Conservation (phyloP, 192 early-diverging fungal genomes). For the Coemansia sp. region DNA sequence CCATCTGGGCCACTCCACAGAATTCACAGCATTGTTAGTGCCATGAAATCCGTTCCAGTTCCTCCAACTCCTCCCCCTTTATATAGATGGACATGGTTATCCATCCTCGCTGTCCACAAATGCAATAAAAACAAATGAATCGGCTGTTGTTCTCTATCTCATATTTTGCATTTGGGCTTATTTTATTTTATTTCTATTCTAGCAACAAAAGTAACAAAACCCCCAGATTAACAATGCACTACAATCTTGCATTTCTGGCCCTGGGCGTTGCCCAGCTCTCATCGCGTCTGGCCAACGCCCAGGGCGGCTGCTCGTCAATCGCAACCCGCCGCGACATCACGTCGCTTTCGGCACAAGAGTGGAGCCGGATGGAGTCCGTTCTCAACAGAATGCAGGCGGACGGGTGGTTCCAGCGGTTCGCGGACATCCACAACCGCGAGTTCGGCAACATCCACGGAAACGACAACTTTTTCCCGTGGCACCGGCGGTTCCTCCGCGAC, state of each 20-base stretch:
- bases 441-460: constrained; percentile 56
- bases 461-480: constrained; percentile 58
- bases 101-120: too few relatives aligned
- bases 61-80: too few relatives aligned
- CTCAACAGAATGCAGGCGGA: constrained; percentile 43
- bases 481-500: constrained; percentile 55
- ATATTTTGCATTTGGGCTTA: background rate
- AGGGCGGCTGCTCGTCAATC: constrained; percentile 32
- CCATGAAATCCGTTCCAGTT: too few relatives aligned
- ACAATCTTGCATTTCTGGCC: constrained; percentile 8
- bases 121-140: too few relatives aligned
- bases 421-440: constrained; percentile 45
- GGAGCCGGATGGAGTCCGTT: constrained; percentile 35
- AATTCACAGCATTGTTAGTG: too few relatives aligned
- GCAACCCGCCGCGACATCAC: constrained; percentile 39
- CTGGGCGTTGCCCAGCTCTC: constrained; percentile 17
- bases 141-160: too few relatives aligned
- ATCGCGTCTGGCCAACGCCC: constrained; percentile 23
- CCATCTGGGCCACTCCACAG: too few relatives aligned
- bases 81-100: too few relatives aligned
- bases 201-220: background rate
- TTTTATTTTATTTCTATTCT: background rate
- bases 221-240: background rate
- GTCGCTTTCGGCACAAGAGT: constrained; percentile 42
- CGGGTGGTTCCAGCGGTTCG: constrained; percentile 48